Percentiles rank a stretch among this genome's conserved stretches.
phyloP scores from a whole-genome alignment of 331 rosid genomes.

The Malus hybrid region DNA sequence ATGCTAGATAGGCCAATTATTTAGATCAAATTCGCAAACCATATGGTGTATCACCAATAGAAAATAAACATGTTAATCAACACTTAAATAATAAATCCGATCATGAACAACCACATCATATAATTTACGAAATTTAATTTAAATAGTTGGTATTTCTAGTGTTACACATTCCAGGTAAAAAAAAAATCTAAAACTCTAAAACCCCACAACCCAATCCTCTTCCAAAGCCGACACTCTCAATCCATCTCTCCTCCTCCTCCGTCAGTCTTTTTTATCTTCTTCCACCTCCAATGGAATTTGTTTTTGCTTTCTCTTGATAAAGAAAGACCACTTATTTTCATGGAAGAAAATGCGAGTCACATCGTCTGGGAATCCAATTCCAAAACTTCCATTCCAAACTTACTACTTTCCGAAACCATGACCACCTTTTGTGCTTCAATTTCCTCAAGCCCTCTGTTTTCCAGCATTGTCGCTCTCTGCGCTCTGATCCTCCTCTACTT shows the following conservation, averaged over 20 bases:
- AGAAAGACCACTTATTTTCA: not conserved
- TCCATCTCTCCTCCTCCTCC: conserved; percentile 14
- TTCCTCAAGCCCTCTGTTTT: conserved; percentile 54
- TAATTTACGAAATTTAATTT: too few relatives aligned
- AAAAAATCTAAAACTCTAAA: conserved; percentile 22
- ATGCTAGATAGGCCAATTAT: too few relatives aligned
- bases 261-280: conserved; percentile 9
- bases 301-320: conserved; percentile 2
- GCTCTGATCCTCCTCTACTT: conserved; percentile 48
- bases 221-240: not conserved
- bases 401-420: conserved; percentile 9
- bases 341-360: conserved; percentile 18
- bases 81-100: too few relatives aligned
- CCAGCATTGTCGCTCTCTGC: conserved; percentile 52
- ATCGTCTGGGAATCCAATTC: conserved; percentile 16
- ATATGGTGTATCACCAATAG: accelerated
- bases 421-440: conserved; percentile 21
- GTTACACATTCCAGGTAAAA: too few relatives aligned
- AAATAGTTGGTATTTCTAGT: accelerated
- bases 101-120: too few relatives aligned
- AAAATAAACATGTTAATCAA: too few relatives aligned
- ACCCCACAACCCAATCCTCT: conserved; percentile 24
- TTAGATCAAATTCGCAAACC: too few relatives aligned
- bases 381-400: conserved; percentile 15
- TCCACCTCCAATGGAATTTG: conserved; percentile 23